Percentiles rank a stretch among this genome's conserved stretches.
phyloP scores from a whole-genome alignment of 1,284 basidiomycete species.

The Trichosporon sp. region DNA sequence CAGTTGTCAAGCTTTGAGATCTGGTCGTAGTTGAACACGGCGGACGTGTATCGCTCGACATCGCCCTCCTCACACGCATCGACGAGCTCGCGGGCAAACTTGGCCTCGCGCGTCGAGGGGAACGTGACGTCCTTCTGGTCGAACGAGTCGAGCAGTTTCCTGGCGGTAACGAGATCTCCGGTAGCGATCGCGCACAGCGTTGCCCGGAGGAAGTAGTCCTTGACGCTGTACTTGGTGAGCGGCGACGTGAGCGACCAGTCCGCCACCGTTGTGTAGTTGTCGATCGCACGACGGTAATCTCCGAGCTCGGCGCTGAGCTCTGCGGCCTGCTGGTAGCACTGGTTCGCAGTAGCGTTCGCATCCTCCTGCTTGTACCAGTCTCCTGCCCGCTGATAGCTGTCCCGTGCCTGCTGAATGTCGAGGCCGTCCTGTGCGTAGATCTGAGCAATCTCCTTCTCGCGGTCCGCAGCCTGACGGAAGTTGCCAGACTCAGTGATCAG shows the following conservation, averaged over 20 bases:
- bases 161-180: slow-evolving; percentile 75
- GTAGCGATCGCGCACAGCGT: slow-evolving; percentile 85
- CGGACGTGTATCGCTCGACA: slow-evolving; percentile 60
- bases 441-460: slow-evolving; percentile 93
- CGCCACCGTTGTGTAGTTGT: slow-evolving; percentile 85
- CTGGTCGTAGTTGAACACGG: slow-evolving; percentile 78
- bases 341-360: slow-evolving; percentile 93
- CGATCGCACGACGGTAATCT: slow-evolving; percentile 77
- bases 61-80: slow-evolving; percentile 77
- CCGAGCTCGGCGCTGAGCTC: slow-evolving; percentile 87
- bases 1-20: slow-evolving; percentile 86
- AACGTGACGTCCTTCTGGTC: slow-evolving; percentile 70
- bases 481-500: slow-evolving; percentile 78
- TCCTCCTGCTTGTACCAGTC: slow-evolving; percentile 98
- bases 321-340: slow-evolving; percentile 92
- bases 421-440: slow-evolving; percentile 70
- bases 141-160: slow-evolving; percentile 70
- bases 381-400: slow-evolving; percentile 87
- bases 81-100: slow-evolving; percentile 70
- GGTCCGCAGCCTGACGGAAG: slow-evolving; percentile 94
- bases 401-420: slow-evolving; percentile 59
- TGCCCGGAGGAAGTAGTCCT: slow-evolving; percentile 91
- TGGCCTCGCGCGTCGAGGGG: slow-evolving; percentile 77
- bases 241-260: slow-evolving; percentile 73
- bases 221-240: slow-evolving; percentile 96